Conservation (phyloP, 1,284 basidiomycete genomes). For the Ceratobasidium sp. region DNA sequence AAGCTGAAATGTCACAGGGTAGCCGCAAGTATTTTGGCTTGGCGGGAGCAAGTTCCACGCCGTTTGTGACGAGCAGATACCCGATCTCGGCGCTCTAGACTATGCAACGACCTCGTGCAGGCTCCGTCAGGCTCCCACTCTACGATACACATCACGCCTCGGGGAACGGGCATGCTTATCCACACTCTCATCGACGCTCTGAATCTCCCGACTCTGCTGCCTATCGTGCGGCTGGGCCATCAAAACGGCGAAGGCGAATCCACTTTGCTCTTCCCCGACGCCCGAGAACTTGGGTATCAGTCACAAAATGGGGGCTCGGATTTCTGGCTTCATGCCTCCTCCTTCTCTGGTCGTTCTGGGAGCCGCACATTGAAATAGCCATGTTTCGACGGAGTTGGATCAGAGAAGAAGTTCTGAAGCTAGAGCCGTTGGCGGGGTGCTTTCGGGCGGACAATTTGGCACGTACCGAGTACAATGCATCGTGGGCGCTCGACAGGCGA, state of each 20-base stretch:
- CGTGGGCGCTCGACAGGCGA: constrained; percentile 62
- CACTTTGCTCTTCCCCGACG: constrained; percentile 38
- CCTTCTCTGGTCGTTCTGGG: constrained; percentile 64
- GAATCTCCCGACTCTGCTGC: constrained; percentile 43
- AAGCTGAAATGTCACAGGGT: background rate
- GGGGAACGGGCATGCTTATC: constrained; percentile 34
- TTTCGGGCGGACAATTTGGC: constrained; percentile 68
- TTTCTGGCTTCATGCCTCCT: constrained; percentile 51
- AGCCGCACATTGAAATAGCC: constrained; percentile 81
- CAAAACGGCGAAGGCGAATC: constrained; percentile 38
- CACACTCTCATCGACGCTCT: constrained; percentile 35
- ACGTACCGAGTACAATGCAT: constrained; percentile 61
- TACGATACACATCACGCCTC: constrained; percentile 19
- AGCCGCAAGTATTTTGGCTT: background rate
- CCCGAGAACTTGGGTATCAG: constrained; percentile 39
- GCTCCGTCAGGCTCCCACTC: constrained; percentile 36
- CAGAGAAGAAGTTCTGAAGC: constrained; percentile 66
- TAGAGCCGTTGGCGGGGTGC: constrained; percentile 72
- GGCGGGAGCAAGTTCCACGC: background rate
- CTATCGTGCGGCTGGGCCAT: constrained; percentile 40
- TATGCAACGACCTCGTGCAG: constrained; percentile 42
- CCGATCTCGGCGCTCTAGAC: background rate
- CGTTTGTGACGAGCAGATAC: background rate
- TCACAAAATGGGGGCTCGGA: constrained; percentile 34
- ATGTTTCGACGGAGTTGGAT: constrained; percentile 81